Conservation (phyloP, 495 filamentous ascomycete genomes). For the Lentithecium fluviatile region DNA sequence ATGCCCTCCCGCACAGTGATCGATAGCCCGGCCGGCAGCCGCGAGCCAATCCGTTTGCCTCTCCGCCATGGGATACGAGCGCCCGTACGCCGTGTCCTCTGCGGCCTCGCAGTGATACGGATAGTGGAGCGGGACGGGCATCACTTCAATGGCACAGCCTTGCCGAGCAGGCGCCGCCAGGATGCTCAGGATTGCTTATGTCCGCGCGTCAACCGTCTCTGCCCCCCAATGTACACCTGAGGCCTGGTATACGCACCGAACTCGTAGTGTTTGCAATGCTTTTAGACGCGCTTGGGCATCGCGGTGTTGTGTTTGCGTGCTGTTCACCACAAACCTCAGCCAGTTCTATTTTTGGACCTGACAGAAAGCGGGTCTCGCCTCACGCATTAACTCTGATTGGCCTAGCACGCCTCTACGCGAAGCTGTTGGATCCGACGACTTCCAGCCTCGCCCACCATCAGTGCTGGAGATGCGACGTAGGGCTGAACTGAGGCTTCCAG, state of each 20-base stretch:
- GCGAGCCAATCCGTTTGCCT: neutral
- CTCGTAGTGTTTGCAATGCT: neutral
- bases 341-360: conserved; percentile 12
- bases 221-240: neutral
- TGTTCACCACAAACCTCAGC: neutral
- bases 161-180: neutral
- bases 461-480: neutral
- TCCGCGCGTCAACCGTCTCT: neutral
- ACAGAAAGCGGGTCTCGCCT: conserved; percentile 13
- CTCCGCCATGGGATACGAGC: neutral
- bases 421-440: too few relatives aligned
- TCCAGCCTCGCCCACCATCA: neutral
- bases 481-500: conserved; percentile 34
- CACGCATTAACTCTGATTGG: neutral
- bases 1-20: neutral
- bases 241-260: neutral
- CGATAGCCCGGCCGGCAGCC: neutral
- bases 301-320: too few relatives aligned
- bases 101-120: neutral
- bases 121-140: neutral
- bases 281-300: neutral
- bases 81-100: neutral
- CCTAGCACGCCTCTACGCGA: neutral
- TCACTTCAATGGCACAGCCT: neutral
- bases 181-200: conserved; percentile 1